These are phyloP conservation scores for Rhododendron molle DNA, from an alignment of 148 eudicot genomes.

Conservation along the genomic window DNA sequence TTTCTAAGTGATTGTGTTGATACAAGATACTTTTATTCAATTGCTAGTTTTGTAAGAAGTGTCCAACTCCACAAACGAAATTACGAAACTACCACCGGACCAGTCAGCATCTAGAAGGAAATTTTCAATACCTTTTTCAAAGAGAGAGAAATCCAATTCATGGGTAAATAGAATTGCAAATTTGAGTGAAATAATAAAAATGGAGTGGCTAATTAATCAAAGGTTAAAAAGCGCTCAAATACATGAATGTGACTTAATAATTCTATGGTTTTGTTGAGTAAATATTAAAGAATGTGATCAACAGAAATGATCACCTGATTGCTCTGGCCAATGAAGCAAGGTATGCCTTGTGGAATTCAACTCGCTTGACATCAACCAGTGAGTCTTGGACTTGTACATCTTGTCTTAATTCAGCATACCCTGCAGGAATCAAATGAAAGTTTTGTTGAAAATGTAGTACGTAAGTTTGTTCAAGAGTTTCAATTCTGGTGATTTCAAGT, in stretches of 20 bases:
- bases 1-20: too few relatives aligned
- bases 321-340: conserved; percentile 53
- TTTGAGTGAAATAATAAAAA: not conserved
- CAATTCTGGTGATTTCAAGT: too few relatives aligned
- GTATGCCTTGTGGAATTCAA: conserved; percentile 47
- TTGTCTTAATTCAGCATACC: conserved; percentile 30
- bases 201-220: not conserved
- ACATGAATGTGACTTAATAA: not conserved
- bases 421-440: conserved; percentile 22
- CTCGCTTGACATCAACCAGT: conserved; percentile 41
- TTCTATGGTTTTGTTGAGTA: not conserved
- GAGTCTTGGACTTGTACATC: conserved; percentile 10
- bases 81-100: too few relatives aligned
- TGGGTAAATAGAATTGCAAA: not conserved
- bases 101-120: too few relatives aligned
- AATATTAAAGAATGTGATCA: not conserved
- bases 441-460: not conserved
- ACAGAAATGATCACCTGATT: conserved; percentile 44
- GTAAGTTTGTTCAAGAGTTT: too few relatives aligned
- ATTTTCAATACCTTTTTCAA: too few relatives aligned
- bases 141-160: not conserved
- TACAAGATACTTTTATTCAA: too few relatives aligned
- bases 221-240: not conserved
- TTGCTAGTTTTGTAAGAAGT: too few relatives aligned
- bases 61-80: too few relatives aligned